Evolutionary conservation across 331 rosid species (phyloP).

Genomic region (Malus hybrid): DNA sequence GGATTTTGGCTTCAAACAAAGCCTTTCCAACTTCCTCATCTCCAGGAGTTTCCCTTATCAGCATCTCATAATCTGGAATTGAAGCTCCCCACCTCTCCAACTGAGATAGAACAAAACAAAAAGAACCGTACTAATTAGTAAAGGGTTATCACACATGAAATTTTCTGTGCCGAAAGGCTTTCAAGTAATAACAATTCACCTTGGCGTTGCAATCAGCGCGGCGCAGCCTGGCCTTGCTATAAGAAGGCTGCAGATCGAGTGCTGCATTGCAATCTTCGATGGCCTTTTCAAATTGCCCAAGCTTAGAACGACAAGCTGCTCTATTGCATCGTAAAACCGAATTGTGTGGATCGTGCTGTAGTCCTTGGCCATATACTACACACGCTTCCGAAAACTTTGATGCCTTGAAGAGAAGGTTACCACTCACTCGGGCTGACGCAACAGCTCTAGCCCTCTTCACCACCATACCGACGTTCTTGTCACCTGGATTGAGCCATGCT

Average conservation of each 20-base stretch:
- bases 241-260: slow-evolving; percentile 52
- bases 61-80: slow-evolving; percentile 72
- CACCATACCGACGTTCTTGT: slow-evolving; percentile 41
- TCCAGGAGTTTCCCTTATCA: slow-evolving; percentile 71
- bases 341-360: slow-evolving; percentile 66
- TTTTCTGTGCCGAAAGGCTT: background rate
- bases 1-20: slow-evolving; percentile 64
- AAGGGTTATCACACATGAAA: background rate
- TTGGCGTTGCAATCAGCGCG: slow-evolving; percentile 83
- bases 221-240: slow-evolving; percentile 79
- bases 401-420: slow-evolving; percentile 78
- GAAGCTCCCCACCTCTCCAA: slow-evolving; percentile 87
- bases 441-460: slow-evolving; percentile 51
- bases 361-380: slow-evolving; percentile 62
- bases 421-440: slow-evolving; percentile 63
- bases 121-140: background rate
- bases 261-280: slow-evolving; percentile 85
- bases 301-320: slow-evolving; percentile 88
- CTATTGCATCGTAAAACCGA: slow-evolving; percentile 78
- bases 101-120: slow-evolving; percentile 28
- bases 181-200: slow-evolving; percentile 23
- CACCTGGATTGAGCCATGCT: slow-evolving; percentile 50
- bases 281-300: slow-evolving; percentile 77
- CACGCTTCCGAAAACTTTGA: slow-evolving; percentile 62
- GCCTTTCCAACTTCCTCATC: slow-evolving; percentile 81